Evolutionary conservation across 345 rosid species (phyloP).

Genomic region (Heritiera littoralis): DNA sequence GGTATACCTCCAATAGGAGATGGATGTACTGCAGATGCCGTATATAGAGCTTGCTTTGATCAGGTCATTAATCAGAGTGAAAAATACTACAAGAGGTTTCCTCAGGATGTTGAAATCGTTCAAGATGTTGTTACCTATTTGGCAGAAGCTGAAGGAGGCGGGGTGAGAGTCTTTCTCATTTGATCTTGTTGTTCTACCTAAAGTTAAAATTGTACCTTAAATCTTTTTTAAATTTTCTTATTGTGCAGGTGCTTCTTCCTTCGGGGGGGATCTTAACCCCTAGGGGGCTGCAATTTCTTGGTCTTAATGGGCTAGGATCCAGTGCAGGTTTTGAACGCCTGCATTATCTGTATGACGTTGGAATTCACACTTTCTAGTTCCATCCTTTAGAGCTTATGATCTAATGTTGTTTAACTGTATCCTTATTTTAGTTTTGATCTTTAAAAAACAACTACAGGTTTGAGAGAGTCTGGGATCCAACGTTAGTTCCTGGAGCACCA

Average conservation of each 20-base stretch:
- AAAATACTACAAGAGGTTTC: conserved; percentile 90
- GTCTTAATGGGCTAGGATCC: conserved; percentile 81
- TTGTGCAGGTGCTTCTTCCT: conserved; percentile 75
- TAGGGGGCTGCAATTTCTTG: conserved; percentile 75
- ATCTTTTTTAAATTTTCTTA: background rate
- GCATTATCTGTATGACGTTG: conserved; percentile 74
- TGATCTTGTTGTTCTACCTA: background rate
- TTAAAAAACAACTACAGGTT: conserved; percentile 43
- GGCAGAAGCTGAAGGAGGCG: conserved; percentile 80
- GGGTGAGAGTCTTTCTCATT: conserved; percentile 50
- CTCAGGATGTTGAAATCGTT: conserved; percentile 72
- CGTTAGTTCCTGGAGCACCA: conserved; percentile 64
- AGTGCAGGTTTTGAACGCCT: conserved; percentile 87
- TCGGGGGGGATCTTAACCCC: conserved; percentile 89
- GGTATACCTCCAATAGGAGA: conserved; percentile 84
- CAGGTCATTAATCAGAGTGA: conserved; percentile 70
- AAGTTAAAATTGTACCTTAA: background rate
- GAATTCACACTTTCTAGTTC: background rate
- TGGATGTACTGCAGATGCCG: conserved; percentile 71
- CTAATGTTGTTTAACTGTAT: conserved; percentile 11
- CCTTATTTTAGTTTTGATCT: conserved; percentile 13
- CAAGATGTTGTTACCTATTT: conserved; percentile 60
- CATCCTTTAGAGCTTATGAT: background rate
- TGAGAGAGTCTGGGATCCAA: conserved; percentile 95
- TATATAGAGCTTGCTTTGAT: conserved; percentile 57